Evolutionary conservation across 805 yeast species (phyloP).

Genomic region (Starmerella riodocensis): DNA sequence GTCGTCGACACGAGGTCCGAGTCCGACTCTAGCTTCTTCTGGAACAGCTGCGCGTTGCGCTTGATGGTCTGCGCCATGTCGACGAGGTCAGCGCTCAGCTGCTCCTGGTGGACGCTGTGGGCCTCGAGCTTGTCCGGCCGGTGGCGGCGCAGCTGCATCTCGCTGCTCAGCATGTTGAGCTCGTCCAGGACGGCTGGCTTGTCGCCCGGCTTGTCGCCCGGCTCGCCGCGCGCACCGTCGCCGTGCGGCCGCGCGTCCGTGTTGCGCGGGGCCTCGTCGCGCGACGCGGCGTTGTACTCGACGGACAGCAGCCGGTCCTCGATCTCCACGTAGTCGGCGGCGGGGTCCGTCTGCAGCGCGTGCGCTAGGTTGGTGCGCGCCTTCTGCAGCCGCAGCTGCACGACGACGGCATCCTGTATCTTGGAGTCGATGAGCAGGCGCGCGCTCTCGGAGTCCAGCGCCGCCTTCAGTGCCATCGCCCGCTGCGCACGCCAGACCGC

Average conservation of each 20-base stretch:
- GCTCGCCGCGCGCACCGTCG: too few species aligned
- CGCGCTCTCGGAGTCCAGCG: constrained; percentile 13
- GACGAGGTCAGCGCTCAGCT: constrained; percentile 36
- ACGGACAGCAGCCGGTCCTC: constrained; percentile 15
- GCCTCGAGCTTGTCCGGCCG: constrained; percentile 20
- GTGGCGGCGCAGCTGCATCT: constrained; percentile 4
- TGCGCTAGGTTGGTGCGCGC: constrained; percentile 7
- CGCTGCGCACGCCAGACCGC: too few species aligned
- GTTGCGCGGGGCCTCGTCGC: background rate
- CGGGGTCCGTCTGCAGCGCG: background rate
- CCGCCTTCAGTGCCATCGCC: background rate
- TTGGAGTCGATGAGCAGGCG: constrained; percentile 11
- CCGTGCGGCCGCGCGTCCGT: background rate
- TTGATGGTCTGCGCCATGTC: constrained; percentile 38
- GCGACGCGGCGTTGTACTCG: constrained; percentile 6
- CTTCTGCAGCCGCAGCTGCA: constrained; percentile 13
- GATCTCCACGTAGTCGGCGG: constrained; percentile 3
- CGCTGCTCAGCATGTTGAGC: constrained; percentile 14
- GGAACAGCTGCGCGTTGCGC: constrained; percentile 35
- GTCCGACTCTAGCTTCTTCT: constrained; percentile 30
- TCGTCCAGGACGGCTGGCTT: constrained; percentile 10
- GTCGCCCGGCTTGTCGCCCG: background rate
- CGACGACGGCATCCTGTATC: constrained; percentile 3
- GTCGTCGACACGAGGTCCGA: constrained; percentile 27
- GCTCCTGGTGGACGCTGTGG: constrained; percentile 32